A percentile compares a stretch with the other conserved stretches of the same genome.
phyloP scores from a whole-genome alignment of 2,329 filamentous ascomycete species.

The Venturiaceae sp. region DNA sequence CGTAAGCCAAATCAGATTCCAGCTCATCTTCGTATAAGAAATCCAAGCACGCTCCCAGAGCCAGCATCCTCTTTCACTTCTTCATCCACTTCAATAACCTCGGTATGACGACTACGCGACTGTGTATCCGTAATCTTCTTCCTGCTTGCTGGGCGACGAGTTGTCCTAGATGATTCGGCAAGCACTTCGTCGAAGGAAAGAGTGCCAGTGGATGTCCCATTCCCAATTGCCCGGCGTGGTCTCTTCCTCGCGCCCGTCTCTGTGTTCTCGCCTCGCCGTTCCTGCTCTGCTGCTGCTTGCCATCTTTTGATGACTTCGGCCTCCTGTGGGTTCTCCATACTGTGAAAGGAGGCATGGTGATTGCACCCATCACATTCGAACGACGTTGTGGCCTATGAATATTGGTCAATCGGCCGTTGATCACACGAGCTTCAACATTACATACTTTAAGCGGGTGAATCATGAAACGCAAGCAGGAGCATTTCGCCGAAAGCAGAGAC shows the following conservation, averaged over 20 bases:
- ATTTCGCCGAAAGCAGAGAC: slow-evolving; percentile 34
- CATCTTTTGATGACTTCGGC: slow-evolving; percentile 37
- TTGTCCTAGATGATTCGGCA: not conserved
- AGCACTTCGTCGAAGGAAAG: not conserved
- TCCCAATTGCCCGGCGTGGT: slow-evolving; percentile 1
- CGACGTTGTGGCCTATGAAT: slow-evolving; percentile 31
- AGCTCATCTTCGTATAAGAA: not conserved
- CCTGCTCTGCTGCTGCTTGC: slow-evolving; percentile 20
- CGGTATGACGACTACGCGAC: not conserved
- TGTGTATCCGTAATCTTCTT: not conserved
- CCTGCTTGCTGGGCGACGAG: not conserved
- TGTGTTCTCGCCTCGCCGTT: not conserved
- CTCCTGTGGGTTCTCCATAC: slow-evolving; percentile 40
- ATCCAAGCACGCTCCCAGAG: not conserved
- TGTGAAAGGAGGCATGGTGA: slow-evolving; percentile 46
- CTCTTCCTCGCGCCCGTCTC: not conserved
- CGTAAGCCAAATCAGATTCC: not conserved
- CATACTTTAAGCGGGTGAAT: slow-evolving; percentile 44
- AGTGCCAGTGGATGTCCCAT: not conserved
- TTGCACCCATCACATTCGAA: slow-evolving; percentile 47
- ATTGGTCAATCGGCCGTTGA: slow-evolving; percentile 9
- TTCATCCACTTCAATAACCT: not conserved
- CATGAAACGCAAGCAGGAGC: slow-evolving; percentile 47
- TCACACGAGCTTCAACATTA: not conserved
- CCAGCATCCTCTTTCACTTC: not conserved